Base-by-base conservation (phyloP, 1,139 yeast species). In the Fermentozyma sake region DNA sequence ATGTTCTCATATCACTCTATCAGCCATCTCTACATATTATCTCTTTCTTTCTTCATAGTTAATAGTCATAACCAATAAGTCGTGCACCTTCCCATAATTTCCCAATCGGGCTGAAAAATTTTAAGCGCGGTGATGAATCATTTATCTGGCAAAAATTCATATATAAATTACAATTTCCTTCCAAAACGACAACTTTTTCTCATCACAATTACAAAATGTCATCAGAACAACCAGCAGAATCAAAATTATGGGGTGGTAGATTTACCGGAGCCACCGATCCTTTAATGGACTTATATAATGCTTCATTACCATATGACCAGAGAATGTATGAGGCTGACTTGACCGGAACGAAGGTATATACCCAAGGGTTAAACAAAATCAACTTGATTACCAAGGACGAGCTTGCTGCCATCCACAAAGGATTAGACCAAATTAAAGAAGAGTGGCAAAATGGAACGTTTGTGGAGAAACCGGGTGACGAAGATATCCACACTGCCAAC, bases 251-350 rank as follows among this genome's bases (percentile, higher is more conserved):
- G 99, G 99, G 99, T 44, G 99, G 99, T 50, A 78, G 99, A 57
- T 91, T 91, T 62, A 91, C 98, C 33, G 96, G 93, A 2, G 91
- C 91, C 39, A 79, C 95, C 14, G 99, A 91, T 48, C 98, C 99
- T 6, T 67, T 91, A 50, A 91, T 91, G 99, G 95, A 91, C 53
- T 68, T 87, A 32, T 91, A 91, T 69, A 93, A 91, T 61, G 96
- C 97, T 2, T 89, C 97, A 2, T 67, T 91, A 41, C 97, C 98
- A 3, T 93, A 91, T 49, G 99, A 91, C 58, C 72, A 89, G 65
- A 80, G 74, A 48, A 91, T 91, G 97, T 91, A 82, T 61, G 79
- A 76, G 31, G 97, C 94, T 5, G 99, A 91, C 58, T 67, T 91
- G 44, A 84, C 83, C 38, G 97, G 98, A 25, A 89, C 98, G 20